These are phyloP conservation scores for Madurella fahalii DNA, from an alignment of 2,329 filamentous ascomycete species.

Conservation along the genomic window DNA sequence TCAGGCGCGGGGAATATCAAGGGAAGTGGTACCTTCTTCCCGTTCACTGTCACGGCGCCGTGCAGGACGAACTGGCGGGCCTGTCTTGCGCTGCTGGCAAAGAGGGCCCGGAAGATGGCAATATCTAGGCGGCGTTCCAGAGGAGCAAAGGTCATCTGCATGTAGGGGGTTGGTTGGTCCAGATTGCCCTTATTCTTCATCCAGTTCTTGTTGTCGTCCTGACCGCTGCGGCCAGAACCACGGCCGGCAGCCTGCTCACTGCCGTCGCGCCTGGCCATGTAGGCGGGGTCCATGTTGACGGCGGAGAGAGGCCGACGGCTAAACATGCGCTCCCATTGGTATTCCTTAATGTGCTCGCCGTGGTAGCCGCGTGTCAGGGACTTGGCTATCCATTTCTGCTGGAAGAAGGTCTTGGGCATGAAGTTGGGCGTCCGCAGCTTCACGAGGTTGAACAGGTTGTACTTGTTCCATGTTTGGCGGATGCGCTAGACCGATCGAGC, in stretches of 20 bases:
- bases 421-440: conserved; percentile 46
- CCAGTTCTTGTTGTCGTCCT: conserved; percentile 17
- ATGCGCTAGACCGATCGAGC: conserved; percentile 61
- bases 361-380: conserved; percentile 81
- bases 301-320: conserved; percentile 74
- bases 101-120: conserved; percentile 89
- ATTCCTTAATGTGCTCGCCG: conserved; percentile 89
- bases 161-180: conserved; percentile 69
- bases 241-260: conserved; percentile 78
- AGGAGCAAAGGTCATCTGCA: conserved; percentile 93
- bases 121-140: conserved; percentile 87
- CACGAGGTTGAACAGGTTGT: conserved; percentile 86
- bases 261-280: conserved; percentile 78
- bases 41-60: conserved; percentile 91
- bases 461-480: conserved; percentile 95
- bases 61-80: conserved; percentile 93
- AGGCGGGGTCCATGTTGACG: conserved; percentile 75
- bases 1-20: not conserved
- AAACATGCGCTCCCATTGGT: conserved; percentile 94
- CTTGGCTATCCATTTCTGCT: conserved; percentile 97
- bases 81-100: conserved; percentile 88
- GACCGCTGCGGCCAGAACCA: conserved; percentile 62
- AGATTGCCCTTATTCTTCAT: conserved; percentile 34
- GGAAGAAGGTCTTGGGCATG: conserved; percentile 71
- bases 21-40: conserved; percentile 69